These are phyloP conservation scores for Eucalyptus regnans DNA, from an alignment of 345 rosid genomes.

Conservation along the genomic window DNA sequence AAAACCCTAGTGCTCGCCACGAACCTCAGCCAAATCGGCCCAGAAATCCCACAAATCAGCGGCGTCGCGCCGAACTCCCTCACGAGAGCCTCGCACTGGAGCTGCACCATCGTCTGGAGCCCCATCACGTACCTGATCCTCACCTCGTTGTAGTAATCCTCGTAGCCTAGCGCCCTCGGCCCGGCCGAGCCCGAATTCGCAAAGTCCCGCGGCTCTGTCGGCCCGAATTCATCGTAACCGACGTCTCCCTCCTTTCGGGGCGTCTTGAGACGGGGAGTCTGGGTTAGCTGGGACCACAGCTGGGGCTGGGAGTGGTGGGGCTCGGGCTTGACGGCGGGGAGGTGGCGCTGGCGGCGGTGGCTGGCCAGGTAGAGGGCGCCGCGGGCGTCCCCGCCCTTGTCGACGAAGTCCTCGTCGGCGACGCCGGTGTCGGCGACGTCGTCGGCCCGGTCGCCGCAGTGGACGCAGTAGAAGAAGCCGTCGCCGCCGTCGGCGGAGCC, in stretches of 20 bases:
- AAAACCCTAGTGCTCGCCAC: slow-evolving; percentile 38
- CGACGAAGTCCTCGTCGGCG: slow-evolving; percentile 45
- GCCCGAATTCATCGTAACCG: slow-evolving; percentile 14
- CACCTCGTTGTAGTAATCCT: slow-evolving; percentile 51
- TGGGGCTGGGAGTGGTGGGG: slow-evolving; percentile 21
- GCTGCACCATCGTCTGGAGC: slow-evolving; percentile 53
- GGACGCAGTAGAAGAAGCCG: slow-evolving; percentile 50
- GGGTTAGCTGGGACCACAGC: slow-evolving; percentile 30
- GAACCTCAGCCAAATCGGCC: slow-evolving; percentile 44
- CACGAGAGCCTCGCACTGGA: slow-evolving; percentile 66
- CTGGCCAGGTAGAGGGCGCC: slow-evolving; percentile 31
- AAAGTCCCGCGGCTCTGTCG: slow-evolving; percentile 42
- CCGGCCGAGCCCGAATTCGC: background rate
- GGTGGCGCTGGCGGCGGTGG: slow-evolving; percentile 15
- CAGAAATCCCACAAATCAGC: slow-evolving; percentile 49
- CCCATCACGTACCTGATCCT: slow-evolving; percentile 68
- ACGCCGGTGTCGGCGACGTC: slow-evolving; percentile 46
- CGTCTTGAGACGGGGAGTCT: background rate
- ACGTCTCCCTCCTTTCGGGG: slow-evolving; percentile 4
- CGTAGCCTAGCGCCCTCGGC: slow-evolving; percentile 12
- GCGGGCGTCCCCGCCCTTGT: slow-evolving; percentile 22
- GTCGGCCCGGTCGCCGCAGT: slow-evolving; percentile 36
- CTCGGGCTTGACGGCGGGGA: slow-evolving; percentile 1
- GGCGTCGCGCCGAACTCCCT: slow-evolving; percentile 46
- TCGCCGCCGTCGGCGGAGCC: slow-evolving; percentile 30